Conservation (phyloP, 345 rosid genomes). For the Arabidopsis suecica region DNA sequence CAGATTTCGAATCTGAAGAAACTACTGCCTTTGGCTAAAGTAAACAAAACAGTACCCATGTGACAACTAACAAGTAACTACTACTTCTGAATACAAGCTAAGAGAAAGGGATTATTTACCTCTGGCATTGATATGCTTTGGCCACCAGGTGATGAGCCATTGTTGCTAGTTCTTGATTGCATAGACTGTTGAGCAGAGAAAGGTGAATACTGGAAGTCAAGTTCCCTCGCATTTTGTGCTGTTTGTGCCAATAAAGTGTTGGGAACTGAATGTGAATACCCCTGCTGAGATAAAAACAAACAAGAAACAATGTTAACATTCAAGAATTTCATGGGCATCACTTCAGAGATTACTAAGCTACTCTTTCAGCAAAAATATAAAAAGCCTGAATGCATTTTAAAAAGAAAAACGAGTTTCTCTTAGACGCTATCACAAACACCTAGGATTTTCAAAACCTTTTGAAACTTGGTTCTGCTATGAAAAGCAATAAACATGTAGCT, state of each 20-base stretch:
- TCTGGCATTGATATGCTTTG: slow-evolving; percentile 79
- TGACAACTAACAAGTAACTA: slow-evolving; percentile 2
- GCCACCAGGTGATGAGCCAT: slow-evolving; percentile 70
- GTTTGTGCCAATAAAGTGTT: slow-evolving; percentile 71
- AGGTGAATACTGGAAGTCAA: slow-evolving; percentile 82
- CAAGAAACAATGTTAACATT: slow-evolving; percentile 7
- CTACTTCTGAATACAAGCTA: neutral
- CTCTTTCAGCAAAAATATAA: slow-evolving; percentile 1
- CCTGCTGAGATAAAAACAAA: slow-evolving; percentile 55
- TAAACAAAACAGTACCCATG: neutral
- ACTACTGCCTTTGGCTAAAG: slow-evolving; percentile 19
- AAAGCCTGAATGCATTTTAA: slow-evolving; percentile 5
- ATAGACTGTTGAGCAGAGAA: slow-evolving; percentile 70
- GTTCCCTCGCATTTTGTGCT: slow-evolving; percentile 77
- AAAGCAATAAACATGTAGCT: slow-evolving; percentile 14
- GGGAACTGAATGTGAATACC: slow-evolving; percentile 73
- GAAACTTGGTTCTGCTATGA: neutral
- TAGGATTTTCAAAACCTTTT: neutral
- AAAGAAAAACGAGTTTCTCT: neutral
- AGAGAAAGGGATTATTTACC: slow-evolving; percentile 50
- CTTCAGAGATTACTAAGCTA: slow-evolving; percentile 6
- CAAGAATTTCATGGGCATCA: neutral
- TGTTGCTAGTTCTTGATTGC: slow-evolving; percentile 69
- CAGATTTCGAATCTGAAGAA: slow-evolving; percentile 5
- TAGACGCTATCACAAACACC: neutral